Conservation (phyloP, 2,329 filamentous ascomycete species). For the Fusarium duplospermum region DNA sequence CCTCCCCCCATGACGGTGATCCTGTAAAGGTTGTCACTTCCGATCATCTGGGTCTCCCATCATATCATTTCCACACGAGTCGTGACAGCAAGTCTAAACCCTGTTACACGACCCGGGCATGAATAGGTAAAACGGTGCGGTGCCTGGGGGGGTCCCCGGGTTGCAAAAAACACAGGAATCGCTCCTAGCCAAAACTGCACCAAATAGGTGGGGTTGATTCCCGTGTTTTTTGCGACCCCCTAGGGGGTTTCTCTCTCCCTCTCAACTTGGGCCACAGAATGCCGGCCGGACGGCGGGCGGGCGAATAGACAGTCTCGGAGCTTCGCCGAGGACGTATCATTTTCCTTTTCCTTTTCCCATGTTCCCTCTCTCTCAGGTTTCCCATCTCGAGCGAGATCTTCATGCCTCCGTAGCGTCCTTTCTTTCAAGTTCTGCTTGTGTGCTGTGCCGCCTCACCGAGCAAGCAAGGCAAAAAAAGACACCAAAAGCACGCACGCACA, state of each 20-base stretch:
- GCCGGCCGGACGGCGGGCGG: background rate
- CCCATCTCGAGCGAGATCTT: slow-evolving; percentile 6
- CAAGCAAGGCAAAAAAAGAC: background rate
- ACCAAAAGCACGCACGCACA: background rate
- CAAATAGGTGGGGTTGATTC: too few relatives aligned
- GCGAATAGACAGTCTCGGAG: slow-evolving; percentile 1
- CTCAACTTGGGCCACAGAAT: background rate
- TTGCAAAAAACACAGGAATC: too few relatives aligned
- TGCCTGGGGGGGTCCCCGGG: background rate
- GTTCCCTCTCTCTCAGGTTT: background rate
- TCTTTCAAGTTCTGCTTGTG: background rate
- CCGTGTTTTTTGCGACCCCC: too few relatives aligned
- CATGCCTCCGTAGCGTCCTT: background rate
- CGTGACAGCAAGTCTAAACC: background rate
- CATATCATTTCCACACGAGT: background rate
- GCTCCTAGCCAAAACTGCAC: too few relatives aligned
- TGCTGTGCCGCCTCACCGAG: background rate
- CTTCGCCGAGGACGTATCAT: slow-evolving; percentile 6
- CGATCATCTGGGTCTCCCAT: slow-evolving; percentile 14
- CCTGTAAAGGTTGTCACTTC: slow-evolving; percentile 10
- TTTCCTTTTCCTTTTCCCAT: background rate
- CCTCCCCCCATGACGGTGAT: background rate
- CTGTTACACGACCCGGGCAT: background rate
- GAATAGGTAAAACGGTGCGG: background rate
- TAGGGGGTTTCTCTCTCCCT: background rate